These are phyloP conservation scores for Lasiodiplodia theobromae DNA, from an alignment of 2,329 filamentous ascomycete species.

Conservation along the genomic window DNA sequence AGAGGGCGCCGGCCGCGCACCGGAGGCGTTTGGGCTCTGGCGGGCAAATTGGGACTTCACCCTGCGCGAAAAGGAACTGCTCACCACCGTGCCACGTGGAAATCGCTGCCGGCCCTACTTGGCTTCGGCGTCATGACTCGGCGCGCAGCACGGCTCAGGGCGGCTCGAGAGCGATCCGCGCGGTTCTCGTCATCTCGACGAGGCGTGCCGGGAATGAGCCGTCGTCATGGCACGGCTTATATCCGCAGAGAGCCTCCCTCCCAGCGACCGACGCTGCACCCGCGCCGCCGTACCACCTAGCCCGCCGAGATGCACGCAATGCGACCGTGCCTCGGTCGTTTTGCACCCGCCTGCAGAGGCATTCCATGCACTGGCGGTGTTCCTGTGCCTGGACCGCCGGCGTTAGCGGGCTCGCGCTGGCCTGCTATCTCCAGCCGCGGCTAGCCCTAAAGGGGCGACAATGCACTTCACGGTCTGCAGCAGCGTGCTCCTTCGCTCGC, in stretches of 20 bases:
- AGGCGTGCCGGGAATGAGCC: constrained; percentile 21
- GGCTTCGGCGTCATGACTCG: constrained; percentile 22
- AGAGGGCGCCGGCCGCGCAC: constrained; percentile 13
- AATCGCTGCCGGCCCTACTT: constrained; percentile 2
- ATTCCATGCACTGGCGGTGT: background rate
- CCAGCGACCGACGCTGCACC: constrained; percentile 8
- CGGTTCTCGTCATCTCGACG: constrained; percentile 19
- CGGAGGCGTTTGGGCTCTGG: constrained; percentile 10
- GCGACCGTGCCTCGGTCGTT: constrained; percentile 1
- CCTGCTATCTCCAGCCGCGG: constrained; percentile 6
- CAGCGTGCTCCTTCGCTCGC: constrained; percentile 15
- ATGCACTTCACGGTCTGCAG: constrained; percentile 19
- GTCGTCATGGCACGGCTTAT: constrained; percentile 9
- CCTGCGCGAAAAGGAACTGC: constrained; percentile 9
- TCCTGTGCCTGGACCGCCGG: constrained; percentile 26
- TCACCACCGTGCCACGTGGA: constrained; percentile 11
- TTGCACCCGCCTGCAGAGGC: constrained; percentile 3
- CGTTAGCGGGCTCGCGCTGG: constrained; percentile 15
- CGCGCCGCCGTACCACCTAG: constrained; percentile 16
- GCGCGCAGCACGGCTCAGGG: constrained; percentile 17
- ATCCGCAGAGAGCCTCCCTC: constrained; percentile 11
- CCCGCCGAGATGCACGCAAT: constrained; percentile 22
- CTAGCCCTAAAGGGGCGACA: constrained; percentile 17
- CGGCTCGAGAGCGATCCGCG: constrained; percentile 22
- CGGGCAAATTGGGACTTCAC: constrained; percentile 6